Percentiles rank a stretch among this genome's conserved stretches.
Conservation (phyloP, 495 filamentous ascomycete species). For the Diplogelasinospora grovesii region DNA sequence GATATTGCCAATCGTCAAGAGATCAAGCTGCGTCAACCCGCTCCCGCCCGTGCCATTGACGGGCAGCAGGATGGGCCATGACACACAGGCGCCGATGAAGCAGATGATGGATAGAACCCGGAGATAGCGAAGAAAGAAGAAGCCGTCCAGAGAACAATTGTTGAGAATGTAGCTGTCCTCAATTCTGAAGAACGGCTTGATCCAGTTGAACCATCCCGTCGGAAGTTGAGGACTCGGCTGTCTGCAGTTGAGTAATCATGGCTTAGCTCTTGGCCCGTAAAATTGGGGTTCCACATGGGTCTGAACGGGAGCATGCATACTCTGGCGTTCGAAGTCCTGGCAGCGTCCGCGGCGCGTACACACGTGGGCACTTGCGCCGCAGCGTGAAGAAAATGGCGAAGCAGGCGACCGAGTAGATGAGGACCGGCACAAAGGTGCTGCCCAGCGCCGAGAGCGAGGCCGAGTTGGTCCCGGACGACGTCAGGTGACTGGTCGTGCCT, state of each 20-base stretch:
- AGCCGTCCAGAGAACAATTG: conserved; percentile 65
- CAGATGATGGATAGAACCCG: conserved; percentile 62
- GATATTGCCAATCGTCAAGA: conserved; percentile 63
- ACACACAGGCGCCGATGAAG: conserved; percentile 62
- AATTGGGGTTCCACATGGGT: neutral
- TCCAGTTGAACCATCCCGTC: conserved; percentile 61
- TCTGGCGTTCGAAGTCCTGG: conserved; percentile 20
- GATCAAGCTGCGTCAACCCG: conserved; percentile 52
- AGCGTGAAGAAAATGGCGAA: conserved; percentile 23
- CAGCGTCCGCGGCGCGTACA: conserved; percentile 28
- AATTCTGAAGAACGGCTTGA: conserved; percentile 53
- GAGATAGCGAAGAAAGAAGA: conserved; percentile 76
- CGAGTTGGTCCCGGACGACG: conserved; percentile 7
- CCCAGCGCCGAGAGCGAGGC: conserved; percentile 31
- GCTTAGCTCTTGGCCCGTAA: conserved; percentile 4
- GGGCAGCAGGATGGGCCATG: conserved; percentile 73
- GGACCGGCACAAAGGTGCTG: conserved; percentile 46
- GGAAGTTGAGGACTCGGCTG: conserved; percentile 60
- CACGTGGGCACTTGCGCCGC: conserved; percentile 24
- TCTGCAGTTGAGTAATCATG: conserved; percentile 31
- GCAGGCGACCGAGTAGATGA: conserved; percentile 33
- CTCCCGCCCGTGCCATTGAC: conserved; percentile 67
- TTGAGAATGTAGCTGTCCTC: conserved; percentile 58
- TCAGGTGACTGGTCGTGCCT: conserved; percentile 19
- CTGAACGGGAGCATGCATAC: conserved; percentile 15